Base-by-base conservation (phyloP, 2,329 filamentous ascomycete species). In the Hansfordia pulvinata region DNA sequence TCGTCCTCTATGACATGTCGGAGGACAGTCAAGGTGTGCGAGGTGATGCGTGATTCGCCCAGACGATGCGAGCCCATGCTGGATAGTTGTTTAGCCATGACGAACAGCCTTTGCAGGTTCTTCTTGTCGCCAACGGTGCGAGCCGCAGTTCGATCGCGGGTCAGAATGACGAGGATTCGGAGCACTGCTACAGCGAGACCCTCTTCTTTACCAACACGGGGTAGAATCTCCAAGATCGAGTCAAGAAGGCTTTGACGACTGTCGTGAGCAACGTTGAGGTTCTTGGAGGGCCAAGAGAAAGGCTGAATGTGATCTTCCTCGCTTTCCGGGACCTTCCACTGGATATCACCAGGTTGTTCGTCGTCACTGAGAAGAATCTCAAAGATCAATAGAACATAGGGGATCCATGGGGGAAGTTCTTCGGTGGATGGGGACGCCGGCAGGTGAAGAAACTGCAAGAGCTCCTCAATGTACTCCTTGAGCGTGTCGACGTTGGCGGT, bases 1-100 rank as follows among this genome's bases (percentile, higher is more conserved):
- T 93, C 84, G 43, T 98, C 92, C 52, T 98, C 90, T 28, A 96
- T 72, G 36, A 98, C 77, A 44, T 98, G 90, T 20, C 92, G 76
- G 22, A 98, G 59, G 27, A 94, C 77, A 9, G 88, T 69, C 67
- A 96, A 77, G 41, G 93, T 78, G 30, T 78, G 68, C 13, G 60
- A 50, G 3, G 61, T 58, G 20, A 70, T 54, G 28, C 58, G 59
- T 3, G 57, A 61, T 20, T 65, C 61, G 33, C 57, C 63, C 8
- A 98, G 66, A 29, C 77, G 76, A 29, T 80, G 70, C 17, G 84
- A 81, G 6, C 81, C 79, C 17, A 75, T 68, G 15, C 80, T 81
- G 12, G 83, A 76, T 32, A 96, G 69, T 49, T 96, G 88, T 50
- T 92, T 93, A 30, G 88, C 75, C 82, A 96, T 93, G 27, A 94